A percentile compares a stretch with the other conserved stretches of the same genome.
Evolutionary conservation across 225 moss, liverwort and hornwort species (phyloP).

Genomic region (Lunularia cruciata): DNA sequence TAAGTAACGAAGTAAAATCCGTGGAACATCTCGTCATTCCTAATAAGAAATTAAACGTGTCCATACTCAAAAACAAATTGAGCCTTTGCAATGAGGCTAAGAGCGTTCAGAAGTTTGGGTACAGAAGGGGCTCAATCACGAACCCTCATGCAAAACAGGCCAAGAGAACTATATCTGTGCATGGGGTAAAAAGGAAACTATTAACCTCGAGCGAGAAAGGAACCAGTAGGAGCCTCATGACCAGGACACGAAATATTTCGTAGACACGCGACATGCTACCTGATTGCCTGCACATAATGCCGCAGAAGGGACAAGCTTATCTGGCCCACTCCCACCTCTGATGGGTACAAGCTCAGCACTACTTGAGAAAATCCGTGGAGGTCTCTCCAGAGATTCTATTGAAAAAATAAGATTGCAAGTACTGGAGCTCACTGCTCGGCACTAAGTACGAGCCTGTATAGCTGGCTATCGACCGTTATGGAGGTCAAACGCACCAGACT

Average conservation of each 20-base stretch:
- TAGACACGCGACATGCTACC: constrained; percentile 27
- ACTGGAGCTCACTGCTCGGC: constrained; percentile 38
- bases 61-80: constrained; percentile 30
- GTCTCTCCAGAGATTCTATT: constrained; percentile 27
- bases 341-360: constrained; percentile 34
- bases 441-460: constrained; percentile 32
- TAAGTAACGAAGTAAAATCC: constrained; percentile 10
- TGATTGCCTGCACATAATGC: constrained; percentile 29
- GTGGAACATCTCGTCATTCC: constrained; percentile 17
- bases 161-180: constrained; percentile 26
- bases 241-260: constrained; percentile 32
- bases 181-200: constrained; percentile 23
- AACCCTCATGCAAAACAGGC: constrained; percentile 28
- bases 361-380: constrained; percentile 32
- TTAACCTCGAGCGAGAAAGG: constrained; percentile 22
- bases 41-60: constrained; percentile 11
- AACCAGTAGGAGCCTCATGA: constrained; percentile 31
- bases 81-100: constrained; percentile 33
- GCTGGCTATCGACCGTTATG: constrained; percentile 44
- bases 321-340: constrained; percentile 29
- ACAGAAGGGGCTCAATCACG: constrained; percentile 34
- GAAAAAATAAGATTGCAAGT: constrained; percentile 34
- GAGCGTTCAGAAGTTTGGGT: constrained; percentile 25
- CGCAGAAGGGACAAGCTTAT: constrained; percentile 30
- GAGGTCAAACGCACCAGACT: constrained; percentile 35